Conservation (phyloP, 768 basidiomycete species). For the Amanita rimosa region DNA sequence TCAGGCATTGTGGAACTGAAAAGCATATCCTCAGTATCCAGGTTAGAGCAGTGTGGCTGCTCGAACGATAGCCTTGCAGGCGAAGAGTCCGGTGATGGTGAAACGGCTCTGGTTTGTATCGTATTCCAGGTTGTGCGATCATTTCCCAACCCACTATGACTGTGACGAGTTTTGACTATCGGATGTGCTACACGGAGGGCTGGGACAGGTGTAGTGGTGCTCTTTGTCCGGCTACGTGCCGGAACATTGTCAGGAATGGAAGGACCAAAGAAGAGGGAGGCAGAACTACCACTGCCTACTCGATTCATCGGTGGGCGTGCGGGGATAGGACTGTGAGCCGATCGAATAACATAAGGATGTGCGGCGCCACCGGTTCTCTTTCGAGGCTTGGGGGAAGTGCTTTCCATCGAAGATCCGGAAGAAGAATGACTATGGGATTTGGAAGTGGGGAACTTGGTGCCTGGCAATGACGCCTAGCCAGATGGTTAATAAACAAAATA, state of each 20-base stretch:
- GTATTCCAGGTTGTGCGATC: constrained; percentile 26
- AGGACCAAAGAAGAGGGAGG: constrained; percentile 62
- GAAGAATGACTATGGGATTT: background rate
- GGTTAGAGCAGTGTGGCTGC: constrained; percentile 13
- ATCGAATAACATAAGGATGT: constrained; percentile 1
- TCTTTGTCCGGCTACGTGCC: constrained; percentile 16
- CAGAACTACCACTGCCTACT: constrained; percentile 17
- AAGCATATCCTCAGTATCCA: constrained; percentile 43
- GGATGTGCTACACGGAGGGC: constrained; percentile 16
- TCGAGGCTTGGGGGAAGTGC: constrained; percentile 1
- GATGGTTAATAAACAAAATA: background rate
- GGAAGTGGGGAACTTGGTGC: constrained; percentile 1
- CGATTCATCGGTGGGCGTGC: background rate
- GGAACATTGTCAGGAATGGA: constrained; percentile 24
- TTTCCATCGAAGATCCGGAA: constrained; percentile 1
- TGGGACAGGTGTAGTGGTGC: constrained; percentile 15
- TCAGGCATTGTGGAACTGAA: constrained; percentile 35
- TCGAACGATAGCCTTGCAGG: constrained; percentile 19
- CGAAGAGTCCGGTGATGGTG: constrained; percentile 42
- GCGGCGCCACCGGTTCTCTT: background rate
- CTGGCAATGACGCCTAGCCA: background rate
- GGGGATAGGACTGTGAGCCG: background rate
- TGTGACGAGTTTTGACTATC: constrained; percentile 41
- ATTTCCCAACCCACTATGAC: constrained; percentile 43
- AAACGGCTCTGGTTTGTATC: constrained; percentile 24